phyloP scores from a whole-genome alignment of 2,329 filamentous ascomycete genomes.

The Arthrobotrys musiformis region DNA sequence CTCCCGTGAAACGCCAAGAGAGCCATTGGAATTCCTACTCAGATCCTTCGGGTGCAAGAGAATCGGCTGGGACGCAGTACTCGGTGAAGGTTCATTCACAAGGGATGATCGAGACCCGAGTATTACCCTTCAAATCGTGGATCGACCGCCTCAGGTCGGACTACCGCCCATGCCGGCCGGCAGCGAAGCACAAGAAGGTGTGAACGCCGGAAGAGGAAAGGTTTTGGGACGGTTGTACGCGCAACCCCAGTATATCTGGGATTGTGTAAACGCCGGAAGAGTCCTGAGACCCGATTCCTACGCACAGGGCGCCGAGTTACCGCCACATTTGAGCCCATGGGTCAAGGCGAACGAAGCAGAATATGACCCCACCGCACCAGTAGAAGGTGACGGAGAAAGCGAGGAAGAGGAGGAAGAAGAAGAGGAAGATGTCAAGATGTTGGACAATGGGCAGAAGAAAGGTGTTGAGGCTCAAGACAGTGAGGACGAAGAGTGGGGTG shows the following conservation, averaged over 20 bases:
- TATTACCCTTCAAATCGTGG: constrained; percentile 97
- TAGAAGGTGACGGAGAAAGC: constrained; percentile 88
- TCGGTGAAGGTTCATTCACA: constrained; percentile 92
- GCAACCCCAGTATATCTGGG: constrained; percentile 99
- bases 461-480: constrained; percentile 61
- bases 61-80: constrained; percentile 90
- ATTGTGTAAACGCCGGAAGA: constrained; percentile 91
- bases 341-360: constrained; percentile 85
- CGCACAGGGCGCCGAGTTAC: constrained; percentile 85
- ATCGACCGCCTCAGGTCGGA: constrained; percentile 78
- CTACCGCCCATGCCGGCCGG: constrained; percentile 64
- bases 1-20: constrained; percentile 90
- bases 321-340: constrained; percentile 95
- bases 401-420: constrained; percentile 72
- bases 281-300: constrained; percentile 88
- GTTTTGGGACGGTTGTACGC: constrained; percentile 93
- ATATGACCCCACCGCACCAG: constrained; percentile 87
- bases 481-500: constrained; percentile 63
- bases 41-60: constrained; percentile 95
- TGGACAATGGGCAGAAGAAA: constrained; percentile 61
- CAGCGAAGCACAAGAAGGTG: constrained; percentile 66
- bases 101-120: constrained; percentile 84
- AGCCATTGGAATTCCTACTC: constrained; percentile 90
- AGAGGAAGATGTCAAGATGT: constrained; percentile 62
- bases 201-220: constrained; percentile 69